Percentiles rank a stretch among this genome's conserved stretches.
Conservation (phyloP, 306 rosid species). For the Cicer chorassanicum region DNA sequence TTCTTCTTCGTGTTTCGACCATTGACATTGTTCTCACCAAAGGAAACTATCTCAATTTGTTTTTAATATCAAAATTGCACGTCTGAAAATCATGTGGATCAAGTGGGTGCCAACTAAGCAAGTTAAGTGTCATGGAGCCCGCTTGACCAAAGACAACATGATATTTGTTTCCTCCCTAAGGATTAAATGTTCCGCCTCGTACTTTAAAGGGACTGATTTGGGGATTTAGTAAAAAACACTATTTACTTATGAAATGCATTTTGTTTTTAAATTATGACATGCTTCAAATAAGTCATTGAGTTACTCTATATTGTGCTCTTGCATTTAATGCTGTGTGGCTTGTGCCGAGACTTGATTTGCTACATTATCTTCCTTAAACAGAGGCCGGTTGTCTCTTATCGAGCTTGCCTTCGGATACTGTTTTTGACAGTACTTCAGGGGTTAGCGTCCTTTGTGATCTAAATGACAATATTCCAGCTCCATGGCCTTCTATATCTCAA, state of each 20-base stretch:
- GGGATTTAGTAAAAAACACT: background rate
- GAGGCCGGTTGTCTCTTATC: conserved; percentile 92
- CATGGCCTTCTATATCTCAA: conserved; percentile 83
- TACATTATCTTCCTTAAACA: conserved; percentile 49
- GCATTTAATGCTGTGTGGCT: background rate
- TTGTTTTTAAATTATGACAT: background rate
- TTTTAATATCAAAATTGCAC: background rate
- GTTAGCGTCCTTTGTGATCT: conserved; percentile 92
- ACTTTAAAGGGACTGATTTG: background rate
- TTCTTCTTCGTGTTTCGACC: too few relatives aligned
- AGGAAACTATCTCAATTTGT: background rate
- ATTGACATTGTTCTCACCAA: background rate
- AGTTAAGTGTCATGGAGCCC: background rate
- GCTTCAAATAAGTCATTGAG: conserved; percentile 10
- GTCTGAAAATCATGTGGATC: background rate
- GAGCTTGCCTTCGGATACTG: conserved; percentile 92
- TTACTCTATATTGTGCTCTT: conserved; percentile 28
- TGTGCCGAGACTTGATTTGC: conserved; percentile 33
- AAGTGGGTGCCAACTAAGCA: background rate
- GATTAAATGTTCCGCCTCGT: background rate
- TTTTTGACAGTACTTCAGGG: conserved; percentile 77
- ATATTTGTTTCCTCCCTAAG: background rate
- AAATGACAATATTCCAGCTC: conserved; percentile 97
- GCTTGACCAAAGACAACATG: background rate
- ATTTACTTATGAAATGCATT: conserved; percentile 26